These are phyloP conservation scores for Fusarium vanettenii DNA, from an alignment of 2,329 filamentous ascomycete species.

Conservation along the genomic window DNA sequence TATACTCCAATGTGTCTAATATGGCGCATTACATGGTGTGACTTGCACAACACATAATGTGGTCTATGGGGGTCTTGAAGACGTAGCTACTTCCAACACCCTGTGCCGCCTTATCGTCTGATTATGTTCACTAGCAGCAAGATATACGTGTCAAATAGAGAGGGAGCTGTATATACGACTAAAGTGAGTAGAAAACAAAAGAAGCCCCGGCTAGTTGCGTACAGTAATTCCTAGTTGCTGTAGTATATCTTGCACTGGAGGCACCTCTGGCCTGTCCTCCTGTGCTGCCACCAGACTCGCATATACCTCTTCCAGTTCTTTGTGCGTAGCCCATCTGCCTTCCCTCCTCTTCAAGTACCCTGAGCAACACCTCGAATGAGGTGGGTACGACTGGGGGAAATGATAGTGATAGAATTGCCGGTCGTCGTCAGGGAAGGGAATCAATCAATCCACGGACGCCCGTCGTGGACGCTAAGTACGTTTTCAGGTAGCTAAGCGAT, in stretches of 20 bases:
- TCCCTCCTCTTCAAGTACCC: neutral
- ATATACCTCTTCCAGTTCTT: neutral
- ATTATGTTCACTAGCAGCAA: neutral
- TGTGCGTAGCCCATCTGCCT: neutral
- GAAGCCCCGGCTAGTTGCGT: neutral
- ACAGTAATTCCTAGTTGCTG: neutral
- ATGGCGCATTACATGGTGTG: neutral
- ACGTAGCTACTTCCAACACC: neutral
- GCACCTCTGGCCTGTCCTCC: neutral
- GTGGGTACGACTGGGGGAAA: neutral
- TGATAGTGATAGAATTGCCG: neutral
- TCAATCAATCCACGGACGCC: no score
- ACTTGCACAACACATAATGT: neutral
- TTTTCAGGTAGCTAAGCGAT: no score
- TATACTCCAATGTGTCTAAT: neutral
- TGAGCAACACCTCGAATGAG: neutral
- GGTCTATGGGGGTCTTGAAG: neutral
- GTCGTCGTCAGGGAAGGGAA: no score
- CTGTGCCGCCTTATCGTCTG: neutral
- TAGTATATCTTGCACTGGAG: neutral
- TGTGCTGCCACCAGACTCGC: neutral
- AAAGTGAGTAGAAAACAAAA: neutral
- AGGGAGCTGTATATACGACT: neutral
- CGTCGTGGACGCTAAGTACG: no score
- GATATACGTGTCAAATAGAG: neutral